phyloP scores from a whole-genome alignment of 1,284 basidiomycete genomes.

The Pyrrhoderma lamaoense region DNA sequence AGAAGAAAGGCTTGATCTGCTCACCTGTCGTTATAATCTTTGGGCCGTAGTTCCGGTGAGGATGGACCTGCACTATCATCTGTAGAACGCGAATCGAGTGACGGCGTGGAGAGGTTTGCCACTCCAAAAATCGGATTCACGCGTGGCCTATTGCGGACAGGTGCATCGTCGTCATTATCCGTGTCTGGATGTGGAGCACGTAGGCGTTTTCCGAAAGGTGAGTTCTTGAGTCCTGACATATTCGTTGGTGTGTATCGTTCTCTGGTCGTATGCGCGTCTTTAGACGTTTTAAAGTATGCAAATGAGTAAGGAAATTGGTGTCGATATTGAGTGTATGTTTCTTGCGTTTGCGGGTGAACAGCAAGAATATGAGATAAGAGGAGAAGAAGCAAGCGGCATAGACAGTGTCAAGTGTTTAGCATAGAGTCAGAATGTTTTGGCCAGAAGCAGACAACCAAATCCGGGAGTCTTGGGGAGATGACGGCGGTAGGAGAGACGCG shows the following conservation, averaged over 20 bases:
- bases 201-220: conserved; percentile 71
- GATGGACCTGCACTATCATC: conserved; percentile 51
- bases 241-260: conserved; percentile 7
- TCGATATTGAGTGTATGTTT: not conserved
- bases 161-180: conserved; percentile 37
- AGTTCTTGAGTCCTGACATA: conserved; percentile 73
- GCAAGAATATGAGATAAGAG: conserved; percentile 4
- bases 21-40: conserved; percentile 58
- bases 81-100: conserved; percentile 46
- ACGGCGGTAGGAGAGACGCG: conserved; percentile 10
- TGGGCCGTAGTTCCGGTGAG: conserved; percentile 37
- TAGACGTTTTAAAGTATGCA: not conserved
- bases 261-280: conserved; percentile 5
- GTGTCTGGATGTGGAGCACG: conserved; percentile 55
- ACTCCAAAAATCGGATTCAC: conserved; percentile 49
- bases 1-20: not conserved
- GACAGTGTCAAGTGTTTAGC: conserved; percentile 5
- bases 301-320: not conserved
- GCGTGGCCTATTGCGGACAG: conserved; percentile 44
- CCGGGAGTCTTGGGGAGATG: conserved; percentile 13
- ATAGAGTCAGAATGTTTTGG: not conserved
- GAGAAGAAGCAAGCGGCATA: conserved; percentile 8
- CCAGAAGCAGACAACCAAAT: not conserved
- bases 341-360: not conserved
- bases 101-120: conserved; percentile 39